phyloP scores from a whole-genome alignment of 441 rosid genomes.

The Eruca vesicaria region DNA sequence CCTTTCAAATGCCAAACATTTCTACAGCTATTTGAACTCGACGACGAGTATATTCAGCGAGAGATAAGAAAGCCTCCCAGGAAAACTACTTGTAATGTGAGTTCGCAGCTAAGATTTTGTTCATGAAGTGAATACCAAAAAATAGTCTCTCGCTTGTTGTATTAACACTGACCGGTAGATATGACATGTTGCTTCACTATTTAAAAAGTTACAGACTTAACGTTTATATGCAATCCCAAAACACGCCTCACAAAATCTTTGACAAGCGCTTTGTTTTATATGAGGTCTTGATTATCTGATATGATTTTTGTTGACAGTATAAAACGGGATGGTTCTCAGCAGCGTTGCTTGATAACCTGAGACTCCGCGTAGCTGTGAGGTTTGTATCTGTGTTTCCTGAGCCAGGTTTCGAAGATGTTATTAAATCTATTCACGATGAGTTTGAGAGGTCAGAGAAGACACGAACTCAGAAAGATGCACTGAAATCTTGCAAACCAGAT shows the following conservation, averaged over 20 bases:
- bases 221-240: neutral
- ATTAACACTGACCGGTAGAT: neutral
- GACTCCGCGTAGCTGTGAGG: slow-evolving; percentile 76
- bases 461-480: slow-evolving; percentile 43
- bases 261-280: neutral
- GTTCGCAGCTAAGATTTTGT: slow-evolving; percentile 34
- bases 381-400: slow-evolving; percentile 76
- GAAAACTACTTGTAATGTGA: slow-evolving; percentile 69
- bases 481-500: slow-evolving; percentile 48
- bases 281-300: slow-evolving; percentile 17
- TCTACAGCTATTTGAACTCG: slow-evolving; percentile 82
- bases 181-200: neutral
- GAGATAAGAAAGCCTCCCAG: slow-evolving; percentile 88
- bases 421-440: slow-evolving; percentile 67
- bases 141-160: slow-evolving; percentile 33
- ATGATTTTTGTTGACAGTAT: slow-evolving; percentile 42
- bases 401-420: slow-evolving; percentile 66
- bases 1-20: slow-evolving; percentile 79
- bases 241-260: neutral
- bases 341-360: slow-evolving; percentile 66
- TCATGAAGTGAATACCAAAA: neutral
- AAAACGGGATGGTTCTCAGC: slow-evolving; percentile 92
- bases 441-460: slow-evolving; percentile 79
- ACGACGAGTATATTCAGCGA: slow-evolving; percentile 83
- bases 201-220: neutral